These are phyloP conservation scores for Aspergillus ustus DNA, from an alignment of 2,329 filamentous ascomycete genomes.

Conservation along the genomic window DNA sequence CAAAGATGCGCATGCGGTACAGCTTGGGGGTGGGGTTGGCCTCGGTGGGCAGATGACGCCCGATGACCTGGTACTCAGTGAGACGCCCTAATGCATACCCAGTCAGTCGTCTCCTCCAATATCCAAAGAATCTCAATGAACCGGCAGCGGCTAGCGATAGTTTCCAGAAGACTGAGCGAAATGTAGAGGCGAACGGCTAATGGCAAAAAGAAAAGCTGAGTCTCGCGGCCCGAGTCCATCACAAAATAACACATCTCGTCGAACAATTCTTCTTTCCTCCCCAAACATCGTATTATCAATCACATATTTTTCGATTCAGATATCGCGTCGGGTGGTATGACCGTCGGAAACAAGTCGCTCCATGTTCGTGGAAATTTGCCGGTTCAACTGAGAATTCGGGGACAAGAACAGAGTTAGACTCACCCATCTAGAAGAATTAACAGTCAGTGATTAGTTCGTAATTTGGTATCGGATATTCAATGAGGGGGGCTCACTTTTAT, in stretches of 20 bases:
- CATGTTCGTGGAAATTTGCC: slow-evolving; percentile 34
- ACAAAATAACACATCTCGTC: slow-evolving; percentile 6
- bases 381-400: slow-evolving; percentile 35
- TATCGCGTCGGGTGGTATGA: not conserved
- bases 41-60: slow-evolving; percentile 98
- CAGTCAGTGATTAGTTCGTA: slow-evolving; percentile 33
- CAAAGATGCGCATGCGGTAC: slow-evolving; percentile 99
- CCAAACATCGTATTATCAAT: not conserved
- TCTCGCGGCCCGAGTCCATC: slow-evolving; percentile 17
- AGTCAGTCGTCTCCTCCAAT: slow-evolving; percentile 36
- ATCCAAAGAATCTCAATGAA: slow-evolving; percentile 6
- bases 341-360: slow-evolving; percentile 25
- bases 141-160: slow-evolving; percentile 18
- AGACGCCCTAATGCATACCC: slow-evolving; percentile 77
- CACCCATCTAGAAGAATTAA: slow-evolving; percentile 62
- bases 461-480: slow-evolving; percentile 23
- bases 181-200: slow-evolving; percentile 7
- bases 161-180: slow-evolving; percentile 23
- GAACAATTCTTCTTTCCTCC: not conserved
- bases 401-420: slow-evolving; percentile 47
- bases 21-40: slow-evolving; percentile 96
- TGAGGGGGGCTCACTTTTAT: slow-evolving; percentile 53
- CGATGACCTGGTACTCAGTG: slow-evolving; percentile 99
- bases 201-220: not conserved
- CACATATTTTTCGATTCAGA: not conserved